These are phyloP conservation scores for Dictyostelium gargantuum DNA, from an alignment of 208 protist genomes.

Conservation along the genomic window DNA sequence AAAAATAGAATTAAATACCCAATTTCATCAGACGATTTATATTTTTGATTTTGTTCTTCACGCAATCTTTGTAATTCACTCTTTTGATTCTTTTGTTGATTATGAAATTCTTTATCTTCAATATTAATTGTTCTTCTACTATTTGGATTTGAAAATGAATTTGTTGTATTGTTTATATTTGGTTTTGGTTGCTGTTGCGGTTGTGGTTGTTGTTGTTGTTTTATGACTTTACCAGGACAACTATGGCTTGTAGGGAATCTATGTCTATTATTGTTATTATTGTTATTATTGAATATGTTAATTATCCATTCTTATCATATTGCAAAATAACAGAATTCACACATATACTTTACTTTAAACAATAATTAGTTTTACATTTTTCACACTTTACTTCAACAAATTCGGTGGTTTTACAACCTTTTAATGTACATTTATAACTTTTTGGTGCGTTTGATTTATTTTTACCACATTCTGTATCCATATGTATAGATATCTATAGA, in stretches of 20 bases:
- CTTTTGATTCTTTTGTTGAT: background rate
- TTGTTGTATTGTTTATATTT: background rate
- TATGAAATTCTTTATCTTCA: background rate
- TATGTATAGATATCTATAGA: background rate
- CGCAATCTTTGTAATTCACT: background rate
- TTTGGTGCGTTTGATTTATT: background rate
- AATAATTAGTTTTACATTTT: conserved; percentile 58
- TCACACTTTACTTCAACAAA: conserved; percentile 35
- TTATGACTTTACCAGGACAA: background rate
- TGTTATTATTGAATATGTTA: too few relatives aligned
- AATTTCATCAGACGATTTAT: background rate
- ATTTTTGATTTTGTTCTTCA: conserved; percentile 2
- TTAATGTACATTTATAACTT: background rate
- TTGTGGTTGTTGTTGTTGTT: background rate
- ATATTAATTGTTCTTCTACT: background rate
- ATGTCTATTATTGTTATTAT: too few relatives aligned
- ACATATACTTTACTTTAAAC: conserved; percentile 3
- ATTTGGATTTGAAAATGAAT: background rate
- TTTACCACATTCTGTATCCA: background rate
- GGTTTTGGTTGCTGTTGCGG: background rate
- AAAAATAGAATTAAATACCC: background rate
- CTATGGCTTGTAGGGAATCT: conserved; percentile 31
- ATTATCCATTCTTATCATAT: too few relatives aligned
- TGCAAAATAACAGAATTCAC: background rate
- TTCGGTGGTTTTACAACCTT: conserved; percentile 22